phyloP scores from a whole-genome alignment of 805 yeast genomes.

The Clavispora vitiphila region DNA sequence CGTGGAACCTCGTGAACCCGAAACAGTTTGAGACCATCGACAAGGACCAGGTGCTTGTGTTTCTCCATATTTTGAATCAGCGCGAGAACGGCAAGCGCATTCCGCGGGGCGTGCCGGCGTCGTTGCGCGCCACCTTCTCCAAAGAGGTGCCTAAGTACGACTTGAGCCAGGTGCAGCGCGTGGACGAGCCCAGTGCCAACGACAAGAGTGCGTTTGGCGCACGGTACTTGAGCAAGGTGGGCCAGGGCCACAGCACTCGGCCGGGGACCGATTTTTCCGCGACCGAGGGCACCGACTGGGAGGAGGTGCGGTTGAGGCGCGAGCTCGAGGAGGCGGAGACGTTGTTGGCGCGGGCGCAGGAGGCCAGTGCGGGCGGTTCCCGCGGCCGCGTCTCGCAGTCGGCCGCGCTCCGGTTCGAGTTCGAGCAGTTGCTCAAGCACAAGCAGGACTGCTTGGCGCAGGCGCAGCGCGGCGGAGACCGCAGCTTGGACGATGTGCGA shows the following conservation, averaged over 20 bases:
- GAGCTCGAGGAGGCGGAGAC: constrained; percentile 72
- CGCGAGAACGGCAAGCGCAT: constrained; percentile 78
- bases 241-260: constrained; percentile 39
- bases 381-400: constrained; percentile 10
- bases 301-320: constrained; percentile 75
- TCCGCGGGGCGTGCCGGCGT: constrained; percentile 93
- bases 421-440: constrained; percentile 76
- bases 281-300: constrained; percentile 86
- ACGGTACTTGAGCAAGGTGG: constrained; percentile 51
- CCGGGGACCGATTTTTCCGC: constrained; percentile 69
- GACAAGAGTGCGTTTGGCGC: constrained; percentile 45
- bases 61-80: constrained; percentile 86
- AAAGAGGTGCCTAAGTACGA: constrained; percentile 78
- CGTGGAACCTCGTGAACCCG: constrained; percentile 96
- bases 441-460: constrained; percentile 55
- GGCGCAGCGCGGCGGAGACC: constrained; percentile 11
- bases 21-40: constrained; percentile 82
- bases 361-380: constrained; percentile 8
- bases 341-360: constrained; percentile 50
- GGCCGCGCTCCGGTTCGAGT: constrained; percentile 50
- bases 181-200: constrained; percentile 13
- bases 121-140: constrained; percentile 84
- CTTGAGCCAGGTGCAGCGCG: constrained; percentile 25
- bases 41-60: constrained; percentile 86
- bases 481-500: constrained; percentile 48